Conservation (phyloP, 2,329 filamentous ascomycete species). For the Ampelomyces quisqualis region DNA sequence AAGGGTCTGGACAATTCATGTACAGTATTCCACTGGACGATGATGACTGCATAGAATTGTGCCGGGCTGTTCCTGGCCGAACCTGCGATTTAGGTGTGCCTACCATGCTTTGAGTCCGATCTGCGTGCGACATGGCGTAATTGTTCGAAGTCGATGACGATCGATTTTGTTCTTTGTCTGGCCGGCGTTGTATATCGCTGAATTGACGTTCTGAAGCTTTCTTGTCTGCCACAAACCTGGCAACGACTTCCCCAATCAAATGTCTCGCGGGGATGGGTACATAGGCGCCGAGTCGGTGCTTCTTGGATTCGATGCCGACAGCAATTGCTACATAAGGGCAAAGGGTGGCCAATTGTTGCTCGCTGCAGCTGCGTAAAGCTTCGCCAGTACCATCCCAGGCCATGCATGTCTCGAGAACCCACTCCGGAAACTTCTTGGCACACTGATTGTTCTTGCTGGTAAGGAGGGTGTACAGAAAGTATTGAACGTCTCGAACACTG, state of each 20-base stretch:
- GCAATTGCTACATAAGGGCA: constrained; percentile 15
- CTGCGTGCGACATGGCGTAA: too few species aligned
- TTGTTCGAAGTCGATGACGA: neutral
- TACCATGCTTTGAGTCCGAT: too few species aligned
- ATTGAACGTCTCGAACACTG: constrained; percentile 14
- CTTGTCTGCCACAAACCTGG: neutral
- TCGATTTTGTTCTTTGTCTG: neutral
- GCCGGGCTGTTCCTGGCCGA: too few species aligned
- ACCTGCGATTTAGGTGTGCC: too few species aligned
- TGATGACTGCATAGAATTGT: too few species aligned
- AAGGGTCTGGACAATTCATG: too few species aligned
- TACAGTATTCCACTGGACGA: too few species aligned
- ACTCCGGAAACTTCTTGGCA: constrained; percentile 21
- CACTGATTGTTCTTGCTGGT: constrained; percentile 12
- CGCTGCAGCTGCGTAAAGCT: constrained; percentile 10
- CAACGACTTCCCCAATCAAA: constrained; percentile 2
- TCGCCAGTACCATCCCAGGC: constrained; percentile 18
- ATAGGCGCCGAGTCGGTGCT: neutral
- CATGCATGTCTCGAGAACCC: constrained; percentile 28
- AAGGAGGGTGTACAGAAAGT: constrained; percentile 24
- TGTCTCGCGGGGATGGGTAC: neutral
- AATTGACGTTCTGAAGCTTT: neutral
- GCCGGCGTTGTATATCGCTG: neutral
- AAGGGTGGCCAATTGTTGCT: constrained; percentile 8
- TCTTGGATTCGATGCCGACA: constrained; percentile 2